Conservation (phyloP, 1,284 basidiomycete species). For the Sphagnurus paluster region DNA sequence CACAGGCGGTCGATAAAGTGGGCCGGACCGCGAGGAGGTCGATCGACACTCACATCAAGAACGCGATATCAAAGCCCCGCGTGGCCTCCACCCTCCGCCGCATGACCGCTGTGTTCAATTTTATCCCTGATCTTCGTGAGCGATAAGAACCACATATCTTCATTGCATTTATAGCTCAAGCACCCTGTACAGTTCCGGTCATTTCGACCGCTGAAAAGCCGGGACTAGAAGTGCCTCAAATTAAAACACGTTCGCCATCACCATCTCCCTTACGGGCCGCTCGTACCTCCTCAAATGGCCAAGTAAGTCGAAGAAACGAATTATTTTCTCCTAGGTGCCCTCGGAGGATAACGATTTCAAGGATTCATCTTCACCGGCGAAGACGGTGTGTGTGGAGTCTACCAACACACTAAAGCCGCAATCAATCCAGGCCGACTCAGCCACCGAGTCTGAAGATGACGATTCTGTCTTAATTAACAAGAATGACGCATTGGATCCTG, state of each 20-base stretch:
- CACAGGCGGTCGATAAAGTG: constrained; percentile 65
- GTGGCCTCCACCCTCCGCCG: constrained; percentile 64
- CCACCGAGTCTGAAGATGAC: constrained; percentile 51
- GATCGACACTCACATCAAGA: constrained; percentile 68
- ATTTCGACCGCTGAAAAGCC: constrained; percentile 40
- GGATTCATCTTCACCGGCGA: constrained; percentile 8
- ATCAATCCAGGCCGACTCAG: constrained; percentile 40
- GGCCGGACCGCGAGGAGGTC: constrained; percentile 66
- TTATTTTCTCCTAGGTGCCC: neutral
- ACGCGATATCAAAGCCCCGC: constrained; percentile 65
- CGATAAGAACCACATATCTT: constrained; percentile 6
- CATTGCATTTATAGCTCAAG: constrained; percentile 7
- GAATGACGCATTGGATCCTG: constrained; percentile 1
- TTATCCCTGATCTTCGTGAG: constrained; percentile 62
- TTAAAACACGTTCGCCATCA: constrained; percentile 13
- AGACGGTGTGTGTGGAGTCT: constrained; percentile 2
- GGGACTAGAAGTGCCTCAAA: constrained; percentile 30
- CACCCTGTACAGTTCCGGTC: constrained; percentile 40
- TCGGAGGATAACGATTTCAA: neutral
- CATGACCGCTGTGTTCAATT: constrained; percentile 69
- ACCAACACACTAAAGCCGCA: constrained; percentile 13
- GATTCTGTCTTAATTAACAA: constrained; percentile 19
- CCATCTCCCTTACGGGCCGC: constrained; percentile 16
- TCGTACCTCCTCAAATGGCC: constrained; percentile 11
- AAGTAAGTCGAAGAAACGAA: constrained; percentile 11